These are phyloP conservation scores for Tetradesmus lagerheimii DNA, from an alignment of 139 green algal genomes.

Conservation along the genomic window DNA sequence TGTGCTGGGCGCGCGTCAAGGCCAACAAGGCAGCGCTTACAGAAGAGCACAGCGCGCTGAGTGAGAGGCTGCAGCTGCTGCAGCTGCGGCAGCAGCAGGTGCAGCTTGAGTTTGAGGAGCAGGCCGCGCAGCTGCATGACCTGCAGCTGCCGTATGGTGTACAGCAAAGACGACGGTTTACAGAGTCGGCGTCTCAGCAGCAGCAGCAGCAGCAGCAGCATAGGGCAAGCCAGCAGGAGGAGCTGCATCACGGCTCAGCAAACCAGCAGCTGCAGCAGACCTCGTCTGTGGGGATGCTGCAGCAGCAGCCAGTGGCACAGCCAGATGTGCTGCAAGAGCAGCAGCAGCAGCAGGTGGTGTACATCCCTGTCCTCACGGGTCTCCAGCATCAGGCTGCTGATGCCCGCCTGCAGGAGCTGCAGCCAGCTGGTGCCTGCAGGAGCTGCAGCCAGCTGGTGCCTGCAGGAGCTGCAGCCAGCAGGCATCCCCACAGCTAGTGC, in stretches of 20 bases:
- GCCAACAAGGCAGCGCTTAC: slow-evolving; percentile 30
- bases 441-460: too few relatives aligned
- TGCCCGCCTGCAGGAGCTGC: too few relatives aligned
- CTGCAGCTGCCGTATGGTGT: not conserved
- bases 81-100: slow-evolving; percentile 3
- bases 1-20: slow-evolving; percentile 3
- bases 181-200: not conserved
- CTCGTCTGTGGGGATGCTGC: not conserved
- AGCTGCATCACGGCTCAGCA: not conserved
- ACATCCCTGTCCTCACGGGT: not conserved
- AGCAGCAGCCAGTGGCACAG: not conserved
- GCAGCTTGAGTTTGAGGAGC: slow-evolving; percentile 14
- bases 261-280: too few relatives aligned
- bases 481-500: too few relatives aligned
- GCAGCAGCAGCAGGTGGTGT: not conserved
- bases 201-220: not conserved
- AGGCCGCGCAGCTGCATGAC: not conserved
- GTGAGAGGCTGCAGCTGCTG: not conserved
- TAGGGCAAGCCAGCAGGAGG: not conserved
- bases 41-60: not conserved
- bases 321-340: not conserved
- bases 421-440: too few relatives aligned
- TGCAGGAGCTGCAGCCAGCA: too few relatives aligned
- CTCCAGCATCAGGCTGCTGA: too few relatives aligned
- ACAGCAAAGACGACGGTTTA: not conserved